phyloP scores from a whole-genome alignment of 2,329 filamentous ascomycete genomes.

The Emmonsiellopsis sp. region DNA sequence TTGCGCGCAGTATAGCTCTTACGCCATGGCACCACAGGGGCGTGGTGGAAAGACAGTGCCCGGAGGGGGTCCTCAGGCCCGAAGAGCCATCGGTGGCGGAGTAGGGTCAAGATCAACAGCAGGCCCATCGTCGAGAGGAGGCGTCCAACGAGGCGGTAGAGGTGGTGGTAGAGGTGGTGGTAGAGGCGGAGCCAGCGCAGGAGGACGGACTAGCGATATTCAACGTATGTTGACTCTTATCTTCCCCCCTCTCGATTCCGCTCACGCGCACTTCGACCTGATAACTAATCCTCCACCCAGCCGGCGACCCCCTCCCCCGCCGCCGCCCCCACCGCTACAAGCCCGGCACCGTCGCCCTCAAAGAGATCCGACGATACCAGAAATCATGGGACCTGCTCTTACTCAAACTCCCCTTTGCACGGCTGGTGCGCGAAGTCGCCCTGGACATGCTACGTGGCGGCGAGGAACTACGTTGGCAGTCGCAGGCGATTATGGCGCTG shows the following conservation, averaged over 20 bases:
- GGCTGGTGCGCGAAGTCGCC: conserved; percentile 44
- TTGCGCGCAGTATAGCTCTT: background rate
- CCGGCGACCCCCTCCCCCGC: conserved; percentile 63
- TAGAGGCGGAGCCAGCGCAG: conserved; percentile 10
- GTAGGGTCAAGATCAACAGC: conserved; percentile 1
- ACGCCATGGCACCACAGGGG: conserved; percentile 8
- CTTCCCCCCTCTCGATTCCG: background rate
- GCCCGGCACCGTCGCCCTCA: conserved; percentile 76
- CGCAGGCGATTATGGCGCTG: conserved; percentile 82
- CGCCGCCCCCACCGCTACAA: conserved; percentile 55
- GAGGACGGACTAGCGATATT: conserved; percentile 23
- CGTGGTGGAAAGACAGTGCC: conserved; percentile 7
- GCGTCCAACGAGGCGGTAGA: background rate
- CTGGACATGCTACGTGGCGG: conserved; percentile 48
- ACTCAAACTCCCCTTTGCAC: conserved; percentile 45
- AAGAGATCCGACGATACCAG: conserved; percentile 88
- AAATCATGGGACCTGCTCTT: conserved; percentile 81
- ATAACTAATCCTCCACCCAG: conserved; percentile 31
- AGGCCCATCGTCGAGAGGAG: conserved; percentile 5
- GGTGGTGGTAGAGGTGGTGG: conserved; percentile 5
- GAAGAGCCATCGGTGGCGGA: conserved; percentile 6
- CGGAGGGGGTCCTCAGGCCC: conserved; percentile 1
- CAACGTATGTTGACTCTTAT: conserved; percentile 26
- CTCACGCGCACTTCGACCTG: background rate
- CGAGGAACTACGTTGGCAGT: conserved; percentile 84